These are phyloP conservation scores for Hyaloperonospora brassicae DNA, from an alignment of 352 stramenopile species.

Conservation along the genomic window DNA sequence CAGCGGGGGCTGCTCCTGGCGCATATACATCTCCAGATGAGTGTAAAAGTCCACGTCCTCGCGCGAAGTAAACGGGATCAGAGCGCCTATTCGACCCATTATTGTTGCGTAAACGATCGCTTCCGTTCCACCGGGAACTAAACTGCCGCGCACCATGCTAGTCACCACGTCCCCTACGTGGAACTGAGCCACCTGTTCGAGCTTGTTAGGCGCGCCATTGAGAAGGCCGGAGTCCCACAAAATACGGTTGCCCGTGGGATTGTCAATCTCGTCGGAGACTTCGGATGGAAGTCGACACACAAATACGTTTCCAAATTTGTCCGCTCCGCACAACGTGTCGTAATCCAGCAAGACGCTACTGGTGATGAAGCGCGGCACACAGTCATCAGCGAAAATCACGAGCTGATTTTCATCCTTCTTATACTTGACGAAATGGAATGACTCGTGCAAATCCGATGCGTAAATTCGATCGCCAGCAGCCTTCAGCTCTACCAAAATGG, in stretches of 20 bases:
- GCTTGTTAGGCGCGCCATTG: slow-evolving; percentile 93
- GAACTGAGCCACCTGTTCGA: slow-evolving; percentile 94
- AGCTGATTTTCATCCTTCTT: slow-evolving; percentile 94
- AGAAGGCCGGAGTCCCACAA: slow-evolving; percentile 92
- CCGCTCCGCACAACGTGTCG: slow-evolving; percentile 95
- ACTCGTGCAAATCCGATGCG: slow-evolving; percentile 93
- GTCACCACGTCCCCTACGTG: slow-evolving; percentile 98
- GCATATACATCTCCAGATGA: slow-evolving; percentile 96
- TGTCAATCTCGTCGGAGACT: slow-evolving; percentile 93
- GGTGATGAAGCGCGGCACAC: slow-evolving; percentile 76
- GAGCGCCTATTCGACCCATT: slow-evolving; percentile 92
- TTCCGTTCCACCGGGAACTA: slow-evolving; percentile 94
- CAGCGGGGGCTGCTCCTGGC: slow-evolving; percentile 86
- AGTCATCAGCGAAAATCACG: slow-evolving; percentile 95
- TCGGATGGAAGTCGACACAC: slow-evolving; percentile 90
- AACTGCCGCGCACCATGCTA: slow-evolving; percentile 89
- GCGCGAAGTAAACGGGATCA: slow-evolving; percentile 94
- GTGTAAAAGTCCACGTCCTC: slow-evolving; percentile 98
- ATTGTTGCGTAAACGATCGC: slow-evolving; percentile 97
- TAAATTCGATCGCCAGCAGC: slow-evolving; percentile 93
- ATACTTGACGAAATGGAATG: slow-evolving; percentile 97
- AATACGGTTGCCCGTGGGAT: slow-evolving; percentile 92
- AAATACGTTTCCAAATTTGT: slow-evolving; percentile 99
- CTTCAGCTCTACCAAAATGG: slow-evolving; percentile 91
- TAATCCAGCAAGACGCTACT: slow-evolving; percentile 92